Conservation (phyloP, 179 eudicot genomes). For the Silene vulgaris region DNA sequence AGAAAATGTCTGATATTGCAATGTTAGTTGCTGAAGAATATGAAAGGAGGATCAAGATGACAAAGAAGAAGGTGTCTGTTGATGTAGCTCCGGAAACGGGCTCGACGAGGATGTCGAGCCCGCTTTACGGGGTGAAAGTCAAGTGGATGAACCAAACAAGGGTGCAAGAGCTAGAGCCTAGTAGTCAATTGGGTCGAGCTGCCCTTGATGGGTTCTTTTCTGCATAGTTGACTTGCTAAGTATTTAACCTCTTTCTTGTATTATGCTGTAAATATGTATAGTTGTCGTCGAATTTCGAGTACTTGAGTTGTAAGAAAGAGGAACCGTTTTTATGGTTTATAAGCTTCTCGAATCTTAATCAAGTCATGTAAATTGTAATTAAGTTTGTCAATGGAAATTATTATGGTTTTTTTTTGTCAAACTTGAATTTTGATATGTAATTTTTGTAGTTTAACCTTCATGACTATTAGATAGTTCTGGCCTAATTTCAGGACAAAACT, state of each 20-base stretch:
- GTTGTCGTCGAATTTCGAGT: neutral
- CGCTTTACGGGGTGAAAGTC: neutral
- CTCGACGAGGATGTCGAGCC: constrained; percentile 1
- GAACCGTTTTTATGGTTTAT: neutral
- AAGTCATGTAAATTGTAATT: no score
- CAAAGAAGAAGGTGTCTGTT: constrained; percentile 2
- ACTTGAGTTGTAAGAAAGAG: neutral
- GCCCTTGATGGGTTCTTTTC: constrained; percentile 59
- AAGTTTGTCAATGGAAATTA: no score
- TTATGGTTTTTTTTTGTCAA: no score
- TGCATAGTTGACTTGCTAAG: constrained; percentile 28
- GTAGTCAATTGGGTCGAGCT: constrained; percentile 40
- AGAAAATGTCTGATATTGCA: constrained; percentile 36
- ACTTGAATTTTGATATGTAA: no score
- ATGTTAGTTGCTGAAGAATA: constrained; percentile 39
- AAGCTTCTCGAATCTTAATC: no score
- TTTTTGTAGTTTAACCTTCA: no score
- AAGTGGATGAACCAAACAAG: constrained; percentile 18
- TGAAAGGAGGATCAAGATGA: constrained; percentile 30
- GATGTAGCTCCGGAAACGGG: neutral
- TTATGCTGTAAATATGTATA: no score
- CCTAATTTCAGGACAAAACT: no score
- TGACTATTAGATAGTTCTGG: no score
- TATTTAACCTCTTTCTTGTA: no score
- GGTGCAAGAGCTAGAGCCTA: constrained; percentile 30